Base-by-base conservation (phyloP, 768 basidiomycete genomes). In the Termitomyces sp. region DNA sequence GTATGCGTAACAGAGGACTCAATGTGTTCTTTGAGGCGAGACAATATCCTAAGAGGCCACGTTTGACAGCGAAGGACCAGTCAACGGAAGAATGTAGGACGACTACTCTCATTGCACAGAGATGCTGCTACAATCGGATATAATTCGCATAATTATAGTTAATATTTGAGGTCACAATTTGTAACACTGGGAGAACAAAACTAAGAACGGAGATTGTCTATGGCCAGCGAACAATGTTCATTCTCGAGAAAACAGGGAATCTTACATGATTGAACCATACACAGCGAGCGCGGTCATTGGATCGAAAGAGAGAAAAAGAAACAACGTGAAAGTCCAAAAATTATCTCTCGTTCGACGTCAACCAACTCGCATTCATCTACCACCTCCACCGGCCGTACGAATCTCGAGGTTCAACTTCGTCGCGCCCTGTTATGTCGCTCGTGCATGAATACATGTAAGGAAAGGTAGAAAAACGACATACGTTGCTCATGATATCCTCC, bases 401-500 rank as follows among this genome's bases (percentile, higher is more conserved):
- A 2, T 51, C 37, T 11, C 35, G 50, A 28, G 37, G 50, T 17
- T 28, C 37, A 27, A 17, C 37, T 40, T 28, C 37, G 6, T 40
- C 50, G 12, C 3, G 50, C 11, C 50, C 50, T 51, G n/a, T 39
- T 1, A 17, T 3, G 10, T 8, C 7, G 12, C 11, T 27, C 25
- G 27, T 19, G 21, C 5, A 34, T 39, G 9, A 39, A 37, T 12
- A 37, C 14, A 11, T 10, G 32, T 12, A 23, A 19, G 3, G 11
- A 35, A 46, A 10, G 6, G 19, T 14, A 14, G 34, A 37, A 41
- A 45, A 19, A 43, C 32, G 27, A 54, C 54, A 23, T 55, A 61
- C 61, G 55, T 27, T 49, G 47, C 27, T 57, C 58, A 48, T 54
- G 61, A 48, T 55, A 60, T 47, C 64, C 61, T 27, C 55, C 54